A percentile compares a stretch with the other conserved stretches of the same genome.
These are phyloP conservation scores for Chenopodium quinoa DNA, from an alignment of 148 eudicot genomes.

Conservation along the genomic window DNA sequence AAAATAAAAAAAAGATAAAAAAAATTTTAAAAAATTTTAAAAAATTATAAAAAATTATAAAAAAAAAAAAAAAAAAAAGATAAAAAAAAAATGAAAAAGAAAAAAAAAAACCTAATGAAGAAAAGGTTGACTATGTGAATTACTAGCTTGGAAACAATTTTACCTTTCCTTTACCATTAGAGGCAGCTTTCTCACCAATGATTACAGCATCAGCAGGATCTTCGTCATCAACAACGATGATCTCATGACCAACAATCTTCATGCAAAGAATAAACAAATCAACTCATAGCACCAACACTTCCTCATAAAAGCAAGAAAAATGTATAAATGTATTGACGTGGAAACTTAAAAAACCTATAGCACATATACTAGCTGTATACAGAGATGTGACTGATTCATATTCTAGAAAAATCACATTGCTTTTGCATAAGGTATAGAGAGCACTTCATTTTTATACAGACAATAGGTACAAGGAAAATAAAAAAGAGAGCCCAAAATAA, in stretches of 20 bases:
- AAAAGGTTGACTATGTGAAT: background rate
- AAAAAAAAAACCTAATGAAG: background rate
- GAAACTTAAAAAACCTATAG: background rate
- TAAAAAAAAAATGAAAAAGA: no score
- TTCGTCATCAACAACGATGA: conserved; percentile 63
- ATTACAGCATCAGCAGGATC: conserved; percentile 44
- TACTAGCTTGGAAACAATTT: conserved; percentile 5
- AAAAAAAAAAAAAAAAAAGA: background rate
- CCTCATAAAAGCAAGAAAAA: background rate
- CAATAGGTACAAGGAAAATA: background rate
- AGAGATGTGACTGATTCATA: background rate
- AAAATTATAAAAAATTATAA: no score
- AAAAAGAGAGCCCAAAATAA: background rate
- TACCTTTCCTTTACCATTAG: conserved; percentile 57
- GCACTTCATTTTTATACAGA: background rate
- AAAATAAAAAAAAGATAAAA: background rate
- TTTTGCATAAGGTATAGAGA: background rate
- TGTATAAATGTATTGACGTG: background rate
- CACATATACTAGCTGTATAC: background rate
- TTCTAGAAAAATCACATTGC: background rate
- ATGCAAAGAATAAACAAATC: conserved; percentile 3
- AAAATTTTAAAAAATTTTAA: no score
- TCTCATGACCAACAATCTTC: conserved; percentile 50
- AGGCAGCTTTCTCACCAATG: conserved; percentile 33
- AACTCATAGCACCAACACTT: background rate